Base-by-base conservation (phyloP, 192 early-diverging fungal species). In the Coemansia sp. region DNA sequence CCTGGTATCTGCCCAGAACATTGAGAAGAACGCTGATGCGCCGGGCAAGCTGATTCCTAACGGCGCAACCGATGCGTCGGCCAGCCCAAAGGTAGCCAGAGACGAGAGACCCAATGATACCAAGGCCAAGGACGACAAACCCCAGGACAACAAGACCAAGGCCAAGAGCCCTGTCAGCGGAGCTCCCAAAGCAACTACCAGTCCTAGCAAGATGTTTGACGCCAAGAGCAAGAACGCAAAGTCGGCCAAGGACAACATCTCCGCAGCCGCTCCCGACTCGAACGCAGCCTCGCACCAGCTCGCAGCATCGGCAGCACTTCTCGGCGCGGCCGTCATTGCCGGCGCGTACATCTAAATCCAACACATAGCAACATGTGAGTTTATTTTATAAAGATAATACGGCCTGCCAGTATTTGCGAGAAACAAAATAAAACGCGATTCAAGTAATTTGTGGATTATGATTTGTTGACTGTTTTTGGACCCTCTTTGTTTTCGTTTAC, bases 251-350 rank as follows among this genome's bases (percentile, higher is more conserved):
- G 62, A 62, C 61, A 55, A 38, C 43, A 45, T 62, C 14, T 45
- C 69, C 18, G 59, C 60, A n/a, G 41, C 65, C 20, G 59, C 64
- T 23, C n/a, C 76, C 20, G 76, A 79, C 16, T 57, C 67, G 49
- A 70, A 55, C 35, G 71, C 59, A 18, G 76, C 76, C 38, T 59
- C 76, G 24, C 66, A 54, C 64, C 76, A 79, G 76, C 19, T 73
- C 5, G 76, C 64, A 11, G 54, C 71, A 26, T 79, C 76, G 18
- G 71, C 67, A 0, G 76, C 76, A 3, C 67, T 79, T 55, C n/a
- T 66, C 14, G 71, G 76, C 13, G 76, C 68, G 11, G 76, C 64
- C 18, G 67, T 68, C 39, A 52, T 70, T 26, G 43, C 69, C 32
- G 76, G 71, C n/a, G 64, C 76, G 24, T 71, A 64, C 35, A 52